Evolutionary conservation across 306 rosid genomes (phyloP), one percentile per base, ranked within the genome.

Genomic region (Acmispon strigosus): DNA sequence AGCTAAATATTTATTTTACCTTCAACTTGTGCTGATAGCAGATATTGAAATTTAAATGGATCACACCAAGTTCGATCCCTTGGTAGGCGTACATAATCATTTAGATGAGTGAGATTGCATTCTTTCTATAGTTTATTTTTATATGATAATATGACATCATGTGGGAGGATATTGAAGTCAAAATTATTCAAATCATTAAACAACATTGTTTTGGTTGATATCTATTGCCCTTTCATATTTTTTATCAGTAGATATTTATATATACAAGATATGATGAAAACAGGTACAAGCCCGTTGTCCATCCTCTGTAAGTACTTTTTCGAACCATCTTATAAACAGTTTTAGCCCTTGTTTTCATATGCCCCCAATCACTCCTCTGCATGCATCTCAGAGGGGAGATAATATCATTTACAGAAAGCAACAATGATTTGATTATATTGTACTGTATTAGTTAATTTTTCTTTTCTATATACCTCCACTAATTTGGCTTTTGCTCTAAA

Each of bases 401-500:
- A 39, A 65, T 63, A 27, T 49, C 34, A 42, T 20, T 50, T 2
- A 43, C 24, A 45, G 27, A 24, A 47, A 70, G 11, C 43, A 50
- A 48, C 41, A 34, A 41, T 18, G 47, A 55, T 20, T 11, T 36
- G 36, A 34, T 57, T 62, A 32, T 55, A 29, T 32, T 58, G 37
- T 49, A 66, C 44, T 56, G 71, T 29, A 49, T 54, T 16, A 6
- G 19, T 54, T 67, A n/a, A 43, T 68, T 45, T 19, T 19, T 8
- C 8, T 62, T 69, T 48, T 48, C 65, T 55, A 36, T 12, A 54
- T n/a, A 55, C 58, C 69, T 62, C 6, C 24, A 41, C 61, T 74
- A 10, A 78, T 70, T 43, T 57, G 52, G 42, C 67, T 58, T 66
- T 55, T 36, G 43, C 56, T 62, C 60, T 47, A 57, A 48, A 50